Evolutionary conservation across 2,329 filamentous ascomycete species (phyloP).

Genomic region (Trichoderma aggressivum): DNA sequence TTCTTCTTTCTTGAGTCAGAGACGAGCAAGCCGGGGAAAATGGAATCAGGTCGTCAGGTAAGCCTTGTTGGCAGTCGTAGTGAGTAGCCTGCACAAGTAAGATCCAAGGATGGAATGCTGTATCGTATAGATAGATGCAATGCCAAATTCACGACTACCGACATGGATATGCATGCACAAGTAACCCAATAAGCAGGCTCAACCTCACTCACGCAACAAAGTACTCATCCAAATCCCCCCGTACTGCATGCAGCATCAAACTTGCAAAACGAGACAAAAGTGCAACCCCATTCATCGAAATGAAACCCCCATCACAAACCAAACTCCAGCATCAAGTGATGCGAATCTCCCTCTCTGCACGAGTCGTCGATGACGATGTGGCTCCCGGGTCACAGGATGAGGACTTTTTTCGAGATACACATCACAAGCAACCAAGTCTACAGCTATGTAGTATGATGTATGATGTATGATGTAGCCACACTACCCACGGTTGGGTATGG

Average conservation of each 20-base stretch:
- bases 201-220: neutral
- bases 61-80: neutral
- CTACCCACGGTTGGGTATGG: neutral
- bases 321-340: neutral
- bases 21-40: neutral
- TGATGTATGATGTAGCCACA: neutral
- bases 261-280: neutral
- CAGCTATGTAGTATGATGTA: neutral
- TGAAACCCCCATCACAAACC: neutral
- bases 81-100: neutral
- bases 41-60: neutral
- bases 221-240: neutral
- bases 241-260: neutral
- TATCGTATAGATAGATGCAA: neutral
- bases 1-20: neutral
- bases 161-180: neutral
- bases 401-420: neutral
- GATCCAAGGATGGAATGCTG: neutral
- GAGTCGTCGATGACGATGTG: neutral
- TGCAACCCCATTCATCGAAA: neutral
- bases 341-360: neutral
- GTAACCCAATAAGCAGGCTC: neutral
- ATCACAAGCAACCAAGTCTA: neutral
- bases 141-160: neutral
- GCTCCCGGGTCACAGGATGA: neutral